phyloP scores from a whole-genome alignment of 371 early-diverging fungal genomes.

The Blastocladiella emersonii region DNA sequence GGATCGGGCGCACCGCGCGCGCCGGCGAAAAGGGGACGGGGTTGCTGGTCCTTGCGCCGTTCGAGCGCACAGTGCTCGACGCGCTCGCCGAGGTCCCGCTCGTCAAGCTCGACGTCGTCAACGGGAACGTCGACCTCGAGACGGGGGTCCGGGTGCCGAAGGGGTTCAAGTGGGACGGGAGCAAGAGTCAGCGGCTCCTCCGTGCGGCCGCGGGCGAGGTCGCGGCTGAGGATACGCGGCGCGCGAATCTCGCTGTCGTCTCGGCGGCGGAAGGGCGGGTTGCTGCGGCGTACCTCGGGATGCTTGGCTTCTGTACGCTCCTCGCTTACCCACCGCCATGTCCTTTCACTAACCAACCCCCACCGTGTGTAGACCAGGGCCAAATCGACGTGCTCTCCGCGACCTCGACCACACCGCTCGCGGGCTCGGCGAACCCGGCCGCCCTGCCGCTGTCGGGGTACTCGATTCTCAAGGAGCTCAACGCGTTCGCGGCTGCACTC shows the following conservation, averaged over 20 bases:
- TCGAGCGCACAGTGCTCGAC: constrained; percentile 59
- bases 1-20: constrained; percentile 97
- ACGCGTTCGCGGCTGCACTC: background rate
- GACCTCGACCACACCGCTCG: background rate
- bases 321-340: too few species aligned
- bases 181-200: background rate
- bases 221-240: background rate
- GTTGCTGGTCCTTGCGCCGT: constrained; percentile 64
- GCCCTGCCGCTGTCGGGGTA: background rate
- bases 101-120: background rate
- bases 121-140: background rate
- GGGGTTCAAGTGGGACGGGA: background rate
- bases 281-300: background rate
- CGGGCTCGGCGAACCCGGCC: too few species aligned
- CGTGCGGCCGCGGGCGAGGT: background rate
- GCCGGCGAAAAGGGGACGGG: constrained; percentile 85
- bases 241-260: too few species aligned
- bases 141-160: background rate
- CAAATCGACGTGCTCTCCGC: too few species aligned
- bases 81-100: constrained; percentile 10
- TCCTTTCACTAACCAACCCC: too few species aligned
- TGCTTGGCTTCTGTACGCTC: background rate
- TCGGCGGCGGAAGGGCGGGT: background rate
- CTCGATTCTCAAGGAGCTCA: background rate
- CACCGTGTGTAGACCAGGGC: too few species aligned